Evolutionary conservation across 2,329 filamentous ascomycete genomes (phyloP).

Genomic region (Fusarium algeriense): DNA sequence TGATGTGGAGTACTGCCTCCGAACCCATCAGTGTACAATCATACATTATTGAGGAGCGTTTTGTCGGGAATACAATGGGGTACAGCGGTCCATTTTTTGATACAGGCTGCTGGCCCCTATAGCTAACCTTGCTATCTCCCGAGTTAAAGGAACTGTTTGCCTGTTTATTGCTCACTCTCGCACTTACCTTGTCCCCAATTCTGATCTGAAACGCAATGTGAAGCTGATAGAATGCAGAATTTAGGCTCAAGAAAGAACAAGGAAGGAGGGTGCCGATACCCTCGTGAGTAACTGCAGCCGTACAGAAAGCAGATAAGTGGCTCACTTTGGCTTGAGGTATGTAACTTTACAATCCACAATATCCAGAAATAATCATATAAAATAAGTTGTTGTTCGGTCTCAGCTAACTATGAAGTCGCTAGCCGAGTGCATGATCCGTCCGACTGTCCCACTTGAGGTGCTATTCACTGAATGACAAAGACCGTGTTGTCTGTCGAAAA

Average conservation of each 20-base stretch:
- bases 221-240: slow-evolving; percentile 18
- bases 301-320: neutral
- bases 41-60: neutral
- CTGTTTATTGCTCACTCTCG: neutral
- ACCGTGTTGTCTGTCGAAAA: slow-evolving; percentile 29
- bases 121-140: neutral
- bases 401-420: slow-evolving; percentile 1
- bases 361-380: neutral
- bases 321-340: slow-evolving; percentile 2
- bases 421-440: slow-evolving; percentile 24
- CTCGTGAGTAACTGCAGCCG: neutral
- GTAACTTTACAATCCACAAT: neutral
- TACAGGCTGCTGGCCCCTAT: neutral
- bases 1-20: neutral
- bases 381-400: neutral
- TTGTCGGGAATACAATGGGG: too few species aligned
- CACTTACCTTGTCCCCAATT: neutral
- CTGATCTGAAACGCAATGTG: neutral
- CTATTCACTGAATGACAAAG: slow-evolving; percentile 24
- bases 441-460: slow-evolving; percentile 6
- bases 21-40: neutral
- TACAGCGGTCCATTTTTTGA: neutral
- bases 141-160: neutral
- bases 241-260: slow-evolving; percentile 8
- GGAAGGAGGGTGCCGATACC: neutral